Evolutionary conservation across 495 filamentous ascomycete genomes (phyloP), one percentile per base, ranked within the genome.

Genomic region (Podospora fimiseda): DNA sequence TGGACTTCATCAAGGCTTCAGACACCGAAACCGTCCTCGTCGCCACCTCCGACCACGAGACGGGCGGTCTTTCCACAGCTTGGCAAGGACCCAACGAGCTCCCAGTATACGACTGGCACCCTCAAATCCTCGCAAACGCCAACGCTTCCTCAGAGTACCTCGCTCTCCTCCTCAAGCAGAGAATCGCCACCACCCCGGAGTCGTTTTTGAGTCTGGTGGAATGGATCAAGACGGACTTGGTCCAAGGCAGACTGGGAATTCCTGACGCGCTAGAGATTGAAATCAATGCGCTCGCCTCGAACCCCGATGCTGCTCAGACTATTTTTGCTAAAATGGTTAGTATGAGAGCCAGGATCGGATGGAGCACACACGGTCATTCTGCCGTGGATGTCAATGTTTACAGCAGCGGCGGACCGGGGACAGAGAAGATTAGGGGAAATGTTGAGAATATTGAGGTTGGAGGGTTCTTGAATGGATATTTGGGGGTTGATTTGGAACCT

Each of bases 391-490:
- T 96, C 46, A 95, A 96, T 65, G 87, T 95, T 58, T 96, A 95
- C 65, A 82, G 85, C 52, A 86, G 84, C 0, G 67, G 68, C 16
- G 79, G 78, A 3, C 63, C 64, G 1, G 73, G 63, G 3, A 62
- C 76, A 0, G 74, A 77, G 2, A 59, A 59, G 21, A 68, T 97
- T 15, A 61, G 77, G 1, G 93, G 93, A 3, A 96, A 96, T 65
- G 83, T 92, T 53, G 93, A 98, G 74, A 98, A 98, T 64, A 98
- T 87, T 3, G 88, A 97, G 11, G 76, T 98, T 3, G 93, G 93
- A 13, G 68, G 75, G 24, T 97, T 95, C 67, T 70, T 98, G 18
- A 71, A 79, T 15, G 73, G 82, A 9, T 98, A 92, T 61, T 78
- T 98, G 1, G 83, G 81, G 43, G 76, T 97, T 14, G 84, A 96